Evolutionary conservation across 202 grass and related monocot species (phyloP).

Genomic region (Schoenoplectus triqueter): DNA sequence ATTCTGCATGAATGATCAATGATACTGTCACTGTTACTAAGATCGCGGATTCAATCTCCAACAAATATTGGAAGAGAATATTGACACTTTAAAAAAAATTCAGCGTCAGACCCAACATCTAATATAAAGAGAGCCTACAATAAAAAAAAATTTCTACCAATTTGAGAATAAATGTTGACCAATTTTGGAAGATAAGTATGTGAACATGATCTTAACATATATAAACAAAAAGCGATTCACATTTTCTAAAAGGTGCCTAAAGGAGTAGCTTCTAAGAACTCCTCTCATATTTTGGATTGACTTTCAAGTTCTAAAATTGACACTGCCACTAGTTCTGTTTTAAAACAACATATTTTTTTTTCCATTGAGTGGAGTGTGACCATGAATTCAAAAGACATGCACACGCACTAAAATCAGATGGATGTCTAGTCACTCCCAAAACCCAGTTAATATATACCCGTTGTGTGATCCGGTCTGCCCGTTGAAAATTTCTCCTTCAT

Average conservation of each 20-base stretch:
- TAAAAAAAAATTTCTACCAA: background rate
- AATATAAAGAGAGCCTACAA: too few relatives aligned
- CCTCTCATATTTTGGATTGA: conserved; percentile 30
- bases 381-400: conserved; percentile 23
- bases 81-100: too few relatives aligned
- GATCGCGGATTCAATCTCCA: too few relatives aligned
- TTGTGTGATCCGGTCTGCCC: background rate
- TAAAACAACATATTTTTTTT: conserved; percentile 16
- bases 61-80: too few relatives aligned
- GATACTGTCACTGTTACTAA: too few relatives aligned
- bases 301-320: background rate
- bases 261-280: conserved; percentile 18
- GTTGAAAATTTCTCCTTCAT: background rate
- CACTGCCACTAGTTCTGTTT: background rate
- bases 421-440: background rate
- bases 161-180: background rate
- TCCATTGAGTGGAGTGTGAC: conserved; percentile 30
- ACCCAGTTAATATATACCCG: too few relatives aligned
- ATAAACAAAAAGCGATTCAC: conserved; percentile 28
- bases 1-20: too few relatives aligned
- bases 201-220: conserved; percentile 22
- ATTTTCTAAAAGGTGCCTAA: conserved; percentile 24
- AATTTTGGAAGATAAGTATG: conserved; percentile 3
- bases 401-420: conserved; percentile 24
- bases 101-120: too few relatives aligned